Conservation (phyloP, 345 rosid species). For the Eutrema heterophyllum region DNA sequence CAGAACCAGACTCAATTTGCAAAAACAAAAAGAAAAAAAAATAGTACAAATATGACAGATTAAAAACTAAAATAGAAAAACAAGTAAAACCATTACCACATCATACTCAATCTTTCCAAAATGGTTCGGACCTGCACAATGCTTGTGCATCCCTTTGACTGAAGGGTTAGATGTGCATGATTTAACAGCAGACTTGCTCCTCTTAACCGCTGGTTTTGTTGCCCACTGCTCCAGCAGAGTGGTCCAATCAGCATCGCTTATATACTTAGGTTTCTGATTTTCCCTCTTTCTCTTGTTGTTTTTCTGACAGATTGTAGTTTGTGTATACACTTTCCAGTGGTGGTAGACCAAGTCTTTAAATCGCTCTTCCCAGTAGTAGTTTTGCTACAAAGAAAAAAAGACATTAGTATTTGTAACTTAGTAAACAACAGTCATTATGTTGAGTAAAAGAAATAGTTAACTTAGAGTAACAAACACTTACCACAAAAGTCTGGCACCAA, state of each 20-base stretch:
- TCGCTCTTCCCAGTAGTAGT: background rate
- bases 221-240: background rate
- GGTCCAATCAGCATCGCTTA: too few species aligned
- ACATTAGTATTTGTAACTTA: background rate
- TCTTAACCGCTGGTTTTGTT: too few species aligned
- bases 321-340: background rate
- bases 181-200: too few species aligned
- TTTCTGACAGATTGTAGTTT: background rate
- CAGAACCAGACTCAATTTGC: background rate
- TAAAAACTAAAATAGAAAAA: too few species aligned
- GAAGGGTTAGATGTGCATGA: too few species aligned
- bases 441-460: too few species aligned
- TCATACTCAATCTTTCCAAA: too few species aligned
- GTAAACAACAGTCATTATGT: too few species aligned
- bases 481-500: background rate
- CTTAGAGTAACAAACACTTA: background rate
- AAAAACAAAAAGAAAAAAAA: background rate
- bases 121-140: too few species aligned
- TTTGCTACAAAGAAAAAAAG: background rate
- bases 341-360: background rate
- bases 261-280: background rate
- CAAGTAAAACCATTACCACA: too few species aligned
- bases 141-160: too few species aligned
- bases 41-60: too few species aligned
- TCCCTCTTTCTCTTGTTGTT: background rate